Evolutionary conservation across 2,329 filamentous ascomycete genomes (phyloP).

Genomic region (Elsinoe batatas): DNA sequence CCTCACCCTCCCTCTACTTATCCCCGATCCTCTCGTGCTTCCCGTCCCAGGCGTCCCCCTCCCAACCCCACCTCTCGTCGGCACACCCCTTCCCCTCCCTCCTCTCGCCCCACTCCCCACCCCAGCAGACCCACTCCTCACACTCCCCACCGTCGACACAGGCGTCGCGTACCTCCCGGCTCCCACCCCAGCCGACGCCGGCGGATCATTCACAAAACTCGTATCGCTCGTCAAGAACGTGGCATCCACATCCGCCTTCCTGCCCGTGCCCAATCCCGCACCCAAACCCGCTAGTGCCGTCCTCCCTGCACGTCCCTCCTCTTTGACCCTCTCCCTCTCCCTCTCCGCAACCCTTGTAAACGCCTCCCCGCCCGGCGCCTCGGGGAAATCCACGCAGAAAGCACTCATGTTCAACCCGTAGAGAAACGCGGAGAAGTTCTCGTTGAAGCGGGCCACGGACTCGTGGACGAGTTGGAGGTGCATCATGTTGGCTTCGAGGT

Average conservation of each 20-base stretch:
- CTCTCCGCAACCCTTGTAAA: constrained; percentile 13
- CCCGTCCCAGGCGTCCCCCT: constrained; percentile 18
- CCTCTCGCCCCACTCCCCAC: constrained; percentile 14
- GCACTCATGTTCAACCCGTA: constrained; percentile 99
- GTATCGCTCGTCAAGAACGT: constrained; percentile 93
- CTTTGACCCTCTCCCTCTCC: background rate
- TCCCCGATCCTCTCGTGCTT: constrained; percentile 21
- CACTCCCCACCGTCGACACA: constrained; percentile 16
- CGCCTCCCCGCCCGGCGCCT: constrained; percentile 40
- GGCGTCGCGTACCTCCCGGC: constrained; percentile 33
- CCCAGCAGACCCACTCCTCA: background rate
- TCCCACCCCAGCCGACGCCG: constrained; percentile 38
- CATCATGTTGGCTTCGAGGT: constrained; percentile 95
- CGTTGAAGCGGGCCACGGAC: constrained; percentile 81
- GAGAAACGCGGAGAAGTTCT: constrained; percentile 90
- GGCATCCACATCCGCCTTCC: constrained; percentile 50
- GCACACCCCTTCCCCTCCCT: constrained; percentile 25
- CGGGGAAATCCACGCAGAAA: constrained; percentile 94
- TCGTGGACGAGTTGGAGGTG: constrained; percentile 96
- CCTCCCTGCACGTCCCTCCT: background rate
- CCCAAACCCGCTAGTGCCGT: background rate
- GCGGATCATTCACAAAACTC: constrained; percentile 80
- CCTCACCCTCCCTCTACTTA: constrained; percentile 26
- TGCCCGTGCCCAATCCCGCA: background rate
- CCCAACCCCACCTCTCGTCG: constrained; percentile 27